Base-by-base conservation (phyloP, 2,329 filamentous ascomycete species). In the Aspergillus sp. region DNA sequence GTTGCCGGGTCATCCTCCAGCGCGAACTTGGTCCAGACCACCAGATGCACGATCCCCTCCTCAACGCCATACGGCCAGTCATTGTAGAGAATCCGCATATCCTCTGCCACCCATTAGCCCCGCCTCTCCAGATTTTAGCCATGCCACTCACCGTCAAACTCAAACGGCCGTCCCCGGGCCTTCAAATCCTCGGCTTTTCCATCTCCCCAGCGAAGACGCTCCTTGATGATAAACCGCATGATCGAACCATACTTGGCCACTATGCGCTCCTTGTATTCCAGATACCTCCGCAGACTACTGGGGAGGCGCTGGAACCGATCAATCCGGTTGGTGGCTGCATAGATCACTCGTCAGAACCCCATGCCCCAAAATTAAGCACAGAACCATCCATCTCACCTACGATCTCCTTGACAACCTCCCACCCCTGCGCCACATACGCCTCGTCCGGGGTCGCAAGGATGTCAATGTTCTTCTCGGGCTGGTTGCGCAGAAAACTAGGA, bases 51-150 rank as follows among this genome's bases (percentile, higher is more conserved):
- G 58, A 96, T 92, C 47, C 82, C 79, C 44, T 76, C 66, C 62
- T 94, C 90, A 49, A 96, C 79, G 0, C 90, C 91, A 65, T 96
- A 97, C 0, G 93, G 93, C 89, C 91, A 96, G 78, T 97, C 92
- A 66, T 97, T 97, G 73, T 82, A 83, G 38, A 96, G 71, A 45
- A 95, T 85, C 69, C 85, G 90, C 62, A 86, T 74, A 64, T 94
- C 87, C 44, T 74, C 79, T 79, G 55, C 40, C 26, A 8, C 22
- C 3, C 26, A 30, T 30, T 30, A 30, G 26, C 26, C 2, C 26
- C 10, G 26, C 8, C 26, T 30, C 26, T 10, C 26, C 26, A 30
- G 26, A 8, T 9, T 30, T 8, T 30, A 30, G 2, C 26, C 9
- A 30, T 7, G 1, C 26, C 26, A 55, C 52, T 47, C 59, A 75